phyloP scores from a whole-genome alignment of 306 rosid genomes.

The Vigna unguiculata region DNA sequence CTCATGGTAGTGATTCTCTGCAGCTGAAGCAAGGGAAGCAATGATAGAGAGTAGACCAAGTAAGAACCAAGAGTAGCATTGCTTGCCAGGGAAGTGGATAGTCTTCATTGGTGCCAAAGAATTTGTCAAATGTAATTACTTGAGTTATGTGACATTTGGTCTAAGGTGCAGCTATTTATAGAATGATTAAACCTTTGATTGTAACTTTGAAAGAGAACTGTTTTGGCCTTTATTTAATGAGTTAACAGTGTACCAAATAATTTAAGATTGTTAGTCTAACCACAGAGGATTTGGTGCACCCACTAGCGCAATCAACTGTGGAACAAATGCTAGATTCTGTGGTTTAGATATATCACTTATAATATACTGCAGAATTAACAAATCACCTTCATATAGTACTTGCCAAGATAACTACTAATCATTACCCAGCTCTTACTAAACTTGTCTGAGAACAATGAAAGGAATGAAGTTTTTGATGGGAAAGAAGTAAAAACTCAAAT shows the following conservation, averaged over 20 bases:
- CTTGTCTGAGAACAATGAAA: slow-evolving; percentile 4
- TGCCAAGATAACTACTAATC: slow-evolving; percentile 8
- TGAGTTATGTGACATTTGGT: slow-evolving; percentile 44
- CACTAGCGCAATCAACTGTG: slow-evolving; percentile 55
- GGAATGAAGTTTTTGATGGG: slow-evolving; percentile 9
- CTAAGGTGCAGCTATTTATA: slow-evolving; percentile 56
- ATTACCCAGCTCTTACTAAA: slow-evolving; percentile 8
- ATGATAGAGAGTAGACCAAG: slow-evolving; percentile 52
- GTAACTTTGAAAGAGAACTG: neutral
- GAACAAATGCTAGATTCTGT: slow-evolving; percentile 45
- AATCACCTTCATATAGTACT: neutral
- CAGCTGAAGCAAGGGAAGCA: slow-evolving; percentile 51
- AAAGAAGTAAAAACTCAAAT: neutral
- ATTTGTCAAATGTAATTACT: slow-evolving; percentile 37
- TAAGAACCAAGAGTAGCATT: slow-evolving; percentile 48
- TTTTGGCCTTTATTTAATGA: slow-evolving; percentile 53
- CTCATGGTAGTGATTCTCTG: slow-evolving; percentile 73
- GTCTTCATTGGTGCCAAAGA: slow-evolving; percentile 60
- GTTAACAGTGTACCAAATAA: slow-evolving; percentile 47
- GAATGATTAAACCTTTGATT: neutral
- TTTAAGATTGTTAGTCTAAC: slow-evolving; percentile 56
- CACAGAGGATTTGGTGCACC: slow-evolving; percentile 86
- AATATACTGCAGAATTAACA: slow-evolving; percentile 12
- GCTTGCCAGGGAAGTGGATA: slow-evolving; percentile 42
- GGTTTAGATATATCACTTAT: neutral